These are phyloP conservation scores for Nannizzia gypsea DNA, from an alignment of 2,329 filamentous ascomycete genomes.

Conservation along the genomic window DNA sequence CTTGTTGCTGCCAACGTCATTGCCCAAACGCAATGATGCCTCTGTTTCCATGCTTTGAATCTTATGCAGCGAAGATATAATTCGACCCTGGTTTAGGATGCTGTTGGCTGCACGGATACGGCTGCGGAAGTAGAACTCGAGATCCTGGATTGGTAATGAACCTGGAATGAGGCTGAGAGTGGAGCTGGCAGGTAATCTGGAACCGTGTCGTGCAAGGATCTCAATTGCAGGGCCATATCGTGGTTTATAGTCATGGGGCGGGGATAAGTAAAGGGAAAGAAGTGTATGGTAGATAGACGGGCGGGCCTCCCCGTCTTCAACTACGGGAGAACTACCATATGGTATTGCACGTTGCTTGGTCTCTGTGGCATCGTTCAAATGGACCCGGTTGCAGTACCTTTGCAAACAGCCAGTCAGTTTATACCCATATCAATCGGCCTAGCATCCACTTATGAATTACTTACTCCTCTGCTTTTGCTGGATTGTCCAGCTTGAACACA, in stretches of 20 bases:
- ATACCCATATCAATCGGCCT: background rate
- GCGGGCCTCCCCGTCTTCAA: constrained; percentile 38
- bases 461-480: constrained; percentile 82
- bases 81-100: constrained; percentile 64
- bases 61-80: constrained; percentile 64
- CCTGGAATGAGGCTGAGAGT: constrained; percentile 79
- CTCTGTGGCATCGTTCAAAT: constrained; percentile 47
- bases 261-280: constrained; percentile 76
- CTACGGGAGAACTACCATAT: constrained; percentile 26
- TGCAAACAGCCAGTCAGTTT: constrained; percentile 22
- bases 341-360: constrained; percentile 24
- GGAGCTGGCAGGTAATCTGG: constrained; percentile 74
- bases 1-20: constrained; percentile 44
- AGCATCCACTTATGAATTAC: constrained; percentile 2
- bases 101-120: constrained; percentile 79
- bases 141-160: constrained; percentile 60
- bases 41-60: constrained; percentile 70
- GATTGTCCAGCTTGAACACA: constrained; percentile 84
- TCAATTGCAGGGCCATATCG: constrained; percentile 70
- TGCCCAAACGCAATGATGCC: constrained; percentile 60
- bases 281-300: constrained; percentile 86
- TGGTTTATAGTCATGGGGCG: constrained; percentile 58
- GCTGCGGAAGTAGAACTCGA: constrained; percentile 84
- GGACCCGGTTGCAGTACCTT: constrained; percentile 75
- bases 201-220: constrained; percentile 83